A percentile compares a stretch with the other conserved stretches of the same genome.
Evolutionary conservation across 1,139 yeast genomes (phyloP).

Genomic region (Arxiozyma bovina): DNA sequence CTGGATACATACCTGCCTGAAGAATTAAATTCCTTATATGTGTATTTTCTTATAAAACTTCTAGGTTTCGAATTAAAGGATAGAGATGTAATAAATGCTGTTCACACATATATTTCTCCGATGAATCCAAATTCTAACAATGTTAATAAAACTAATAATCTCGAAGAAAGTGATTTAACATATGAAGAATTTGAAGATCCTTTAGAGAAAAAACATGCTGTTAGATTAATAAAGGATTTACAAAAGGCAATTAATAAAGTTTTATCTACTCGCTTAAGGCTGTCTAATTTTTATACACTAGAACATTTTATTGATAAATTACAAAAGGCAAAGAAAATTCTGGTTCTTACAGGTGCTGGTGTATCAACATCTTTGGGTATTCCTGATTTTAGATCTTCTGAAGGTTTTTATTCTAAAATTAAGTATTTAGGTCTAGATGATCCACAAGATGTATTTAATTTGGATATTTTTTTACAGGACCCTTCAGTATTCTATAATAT

Average conservation of each 20-base stretch:
- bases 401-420: constrained; percentile 75
- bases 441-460: constrained; percentile 91
- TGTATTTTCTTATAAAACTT: constrained; percentile 40
- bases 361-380: constrained; percentile 88
- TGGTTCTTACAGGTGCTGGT: constrained; percentile 93
- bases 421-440: constrained; percentile 67
- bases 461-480: constrained; percentile 62
- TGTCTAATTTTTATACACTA: constrained; percentile 45
- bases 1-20: constrained; percentile 53
- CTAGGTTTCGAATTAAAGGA: constrained; percentile 47
- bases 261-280: constrained; percentile 43
- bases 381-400: constrained; percentile 87
- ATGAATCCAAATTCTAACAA: background rate
- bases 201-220: constrained; percentile 38
- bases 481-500: constrained; percentile 80
- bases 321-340: constrained; percentile 46
- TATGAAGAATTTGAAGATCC: constrained; percentile 30
- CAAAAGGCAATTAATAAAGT: constrained; percentile 58
- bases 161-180: constrained; percentile 9
- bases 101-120: constrained; percentile 29
- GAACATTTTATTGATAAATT: constrained; percentile 54
- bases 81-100: constrained; percentile 33
- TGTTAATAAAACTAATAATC: constrained; percentile 4
- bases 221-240: constrained; percentile 42
- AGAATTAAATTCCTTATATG: constrained; percentile 47